phyloP scores from a whole-genome alignment of 352 stramenopile species.

The Globisporangium mamillatum region DNA sequence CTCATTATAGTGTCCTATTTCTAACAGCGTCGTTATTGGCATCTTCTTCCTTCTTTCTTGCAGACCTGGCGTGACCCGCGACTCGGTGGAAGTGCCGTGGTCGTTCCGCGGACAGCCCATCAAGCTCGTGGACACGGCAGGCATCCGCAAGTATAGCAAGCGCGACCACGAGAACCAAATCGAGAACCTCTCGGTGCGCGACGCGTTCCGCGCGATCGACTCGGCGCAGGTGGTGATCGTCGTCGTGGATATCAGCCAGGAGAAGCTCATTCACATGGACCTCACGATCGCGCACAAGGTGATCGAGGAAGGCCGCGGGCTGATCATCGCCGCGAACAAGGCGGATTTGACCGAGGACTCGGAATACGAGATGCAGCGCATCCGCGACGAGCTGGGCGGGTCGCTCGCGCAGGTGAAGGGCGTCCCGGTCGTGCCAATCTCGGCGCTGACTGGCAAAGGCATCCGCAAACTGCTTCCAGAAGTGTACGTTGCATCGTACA shows the following conservation, averaged over 20 bases:
- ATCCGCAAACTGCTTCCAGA: slow-evolving; percentile 79
- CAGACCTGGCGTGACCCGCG: slow-evolving; percentile 78
- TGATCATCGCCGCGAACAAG: slow-evolving; percentile 82
- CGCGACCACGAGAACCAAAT: slow-evolving; percentile 82
- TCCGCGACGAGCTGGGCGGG: slow-evolving; percentile 65
- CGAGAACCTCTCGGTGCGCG: slow-evolving; percentile 79
- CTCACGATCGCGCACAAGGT: slow-evolving; percentile 80
- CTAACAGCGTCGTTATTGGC: neutral
- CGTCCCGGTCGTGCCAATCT: slow-evolving; percentile 79
- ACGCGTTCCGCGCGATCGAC: slow-evolving; percentile 79
- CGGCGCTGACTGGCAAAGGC: slow-evolving; percentile 65
- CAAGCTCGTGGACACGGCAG: slow-evolving; percentile 79
- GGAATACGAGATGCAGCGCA: slow-evolving; percentile 60
- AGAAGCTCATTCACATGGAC: slow-evolving; percentile 85
- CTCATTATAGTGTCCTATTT: neutral
- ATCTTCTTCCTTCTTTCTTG: neutral
- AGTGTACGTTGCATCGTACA: slow-evolving; percentile 36
- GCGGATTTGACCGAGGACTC: slow-evolving; percentile 53
- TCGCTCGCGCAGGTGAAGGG: slow-evolving; percentile 76
- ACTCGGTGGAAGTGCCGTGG: slow-evolving; percentile 81
- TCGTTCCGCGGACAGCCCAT: slow-evolving; percentile 69
- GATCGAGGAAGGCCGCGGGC: slow-evolving; percentile 71
- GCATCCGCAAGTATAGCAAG: slow-evolving; percentile 83
- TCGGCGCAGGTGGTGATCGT: slow-evolving; percentile 79
- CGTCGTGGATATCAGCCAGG: slow-evolving; percentile 79